Evolutionary conservation across 2,329 filamentous ascomycete genomes (phyloP).

Genomic region (Fonsecaea pedrosoi): DNA sequence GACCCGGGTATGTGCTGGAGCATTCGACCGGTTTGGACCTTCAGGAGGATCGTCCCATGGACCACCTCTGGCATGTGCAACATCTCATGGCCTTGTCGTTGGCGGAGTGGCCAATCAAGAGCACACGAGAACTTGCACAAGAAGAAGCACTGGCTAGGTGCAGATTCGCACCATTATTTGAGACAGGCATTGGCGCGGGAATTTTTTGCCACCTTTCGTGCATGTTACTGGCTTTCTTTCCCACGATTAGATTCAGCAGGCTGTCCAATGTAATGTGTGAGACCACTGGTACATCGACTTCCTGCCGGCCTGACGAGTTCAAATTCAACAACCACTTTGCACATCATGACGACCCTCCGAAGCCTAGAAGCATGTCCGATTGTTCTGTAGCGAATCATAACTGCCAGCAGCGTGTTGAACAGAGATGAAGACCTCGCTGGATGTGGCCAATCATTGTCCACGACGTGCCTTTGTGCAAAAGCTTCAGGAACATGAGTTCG

Average conservation of each 20-base stretch:
- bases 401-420: conserved; percentile 20
- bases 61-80: conserved; percentile 22
- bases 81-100: conserved; percentile 14
- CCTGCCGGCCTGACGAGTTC: background rate
- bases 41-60: conserved; percentile 23
- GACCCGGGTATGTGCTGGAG: background rate
- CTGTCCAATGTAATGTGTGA: conserved; percentile 22
- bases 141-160: background rate
- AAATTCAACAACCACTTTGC: background rate
- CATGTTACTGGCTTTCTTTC: conserved; percentile 20
- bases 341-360: background rate
- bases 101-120: conserved; percentile 8
- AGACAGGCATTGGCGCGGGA: conserved; percentile 24
- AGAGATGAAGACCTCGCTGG: conserved; percentile 12
- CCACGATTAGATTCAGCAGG: conserved; percentile 14
- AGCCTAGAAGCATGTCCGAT: conserved; percentile 19
- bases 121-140: background rate
- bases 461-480: background rate
- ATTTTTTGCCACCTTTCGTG: background rate
- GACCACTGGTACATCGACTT: conserved; percentile 11
- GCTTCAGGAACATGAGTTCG: conserved; percentile 7
- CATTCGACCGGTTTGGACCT: conserved; percentile 20
- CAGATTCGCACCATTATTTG: conserved; percentile 10
- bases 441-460: conserved; percentile 22
- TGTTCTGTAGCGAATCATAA: conserved; percentile 30